Evolutionary conservation across 2,329 filamentous ascomycete genomes (phyloP).

Genomic region (Tricladium varicosporioides): DNA sequence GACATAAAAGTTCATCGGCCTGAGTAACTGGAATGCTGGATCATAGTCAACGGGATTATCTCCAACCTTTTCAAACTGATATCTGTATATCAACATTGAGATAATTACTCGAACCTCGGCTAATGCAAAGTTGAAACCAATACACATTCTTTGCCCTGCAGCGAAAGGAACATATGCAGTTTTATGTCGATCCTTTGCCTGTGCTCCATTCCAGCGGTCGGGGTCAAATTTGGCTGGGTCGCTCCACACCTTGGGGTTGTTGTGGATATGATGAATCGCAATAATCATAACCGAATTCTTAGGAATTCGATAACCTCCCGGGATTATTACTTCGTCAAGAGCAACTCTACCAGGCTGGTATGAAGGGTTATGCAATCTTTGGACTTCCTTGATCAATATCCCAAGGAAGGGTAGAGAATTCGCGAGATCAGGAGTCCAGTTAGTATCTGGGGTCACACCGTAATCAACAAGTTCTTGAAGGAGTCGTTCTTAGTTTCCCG

Average conservation of each 20-base stretch:
- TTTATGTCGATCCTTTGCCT: conserved; percentile 17
- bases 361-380: conserved; percentile 44
- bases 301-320: conserved; percentile 44
- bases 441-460: conserved; percentile 32
- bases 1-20: conserved; percentile 39
- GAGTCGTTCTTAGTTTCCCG: conserved; percentile 43
- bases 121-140: conserved; percentile 42
- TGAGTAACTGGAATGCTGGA: conserved; percentile 40
- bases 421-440: conserved; percentile 36
- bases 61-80: conserved; percentile 36
- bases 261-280: conserved; percentile 23
- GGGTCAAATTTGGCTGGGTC: conserved; percentile 20
- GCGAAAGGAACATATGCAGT: conserved; percentile 38
- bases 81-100: conserved; percentile 37
- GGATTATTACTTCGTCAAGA: conserved; percentile 42
- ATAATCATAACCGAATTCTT: conserved; percentile 32
- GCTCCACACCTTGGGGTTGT: conserved; percentile 23
- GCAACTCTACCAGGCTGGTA: conserved; percentile 47
- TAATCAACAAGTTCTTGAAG: conserved; percentile 45
- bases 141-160: conserved; percentile 36
- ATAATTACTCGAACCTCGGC: conserved; percentile 40
- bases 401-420: conserved; percentile 39
- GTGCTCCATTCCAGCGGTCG: conserved; percentile 24
- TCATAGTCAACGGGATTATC: conserved; percentile 38
- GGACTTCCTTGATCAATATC: conserved; percentile 45